phyloP scores from a whole-genome alignment of 768 basidiomycete species.

The Boletus pseudopeckii region DNA sequence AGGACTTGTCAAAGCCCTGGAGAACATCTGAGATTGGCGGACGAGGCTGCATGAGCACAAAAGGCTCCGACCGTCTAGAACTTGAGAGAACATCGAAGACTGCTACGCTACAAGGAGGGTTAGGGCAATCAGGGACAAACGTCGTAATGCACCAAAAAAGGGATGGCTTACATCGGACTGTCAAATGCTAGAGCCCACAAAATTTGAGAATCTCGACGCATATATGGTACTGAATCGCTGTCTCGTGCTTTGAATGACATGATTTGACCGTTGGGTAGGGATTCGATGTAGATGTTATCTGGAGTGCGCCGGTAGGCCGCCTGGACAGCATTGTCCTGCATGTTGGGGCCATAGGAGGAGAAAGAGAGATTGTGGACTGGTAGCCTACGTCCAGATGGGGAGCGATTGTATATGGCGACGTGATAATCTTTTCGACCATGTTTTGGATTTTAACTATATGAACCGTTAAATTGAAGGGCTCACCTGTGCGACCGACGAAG shows the following conservation, averaged over 20 bases:
- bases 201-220: conserved; percentile 35
- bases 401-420: conserved; percentile 73
- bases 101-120: conserved; percentile 57
- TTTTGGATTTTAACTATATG: conserved; percentile 1
- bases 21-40: conserved; percentile 73
- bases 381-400: conserved; percentile 33
- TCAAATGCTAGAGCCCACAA: conserved; percentile 61
- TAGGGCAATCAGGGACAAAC: background rate
- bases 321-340: conserved; percentile 73
- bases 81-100: conserved; percentile 71
- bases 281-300: conserved; percentile 79
- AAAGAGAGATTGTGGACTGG: conserved; percentile 82
- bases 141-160: background rate
- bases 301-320: conserved; percentile 69
- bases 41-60: conserved; percentile 85
- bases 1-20: conserved; percentile 39
- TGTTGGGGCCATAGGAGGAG: conserved; percentile 91
- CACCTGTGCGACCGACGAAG: conserved; percentile 66
- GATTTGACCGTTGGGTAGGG: conserved; percentile 74
- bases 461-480: conserved; percentile 17
- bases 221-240: conserved; percentile 24
- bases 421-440: conserved; percentile 68
- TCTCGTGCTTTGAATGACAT: conserved; percentile 61
- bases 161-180: conserved; percentile 59
- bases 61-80: conserved; percentile 51